Base-by-base conservation (phyloP, 2,329 filamentous ascomycete genomes). In the Pseudogymnoascus sp. region DNA sequence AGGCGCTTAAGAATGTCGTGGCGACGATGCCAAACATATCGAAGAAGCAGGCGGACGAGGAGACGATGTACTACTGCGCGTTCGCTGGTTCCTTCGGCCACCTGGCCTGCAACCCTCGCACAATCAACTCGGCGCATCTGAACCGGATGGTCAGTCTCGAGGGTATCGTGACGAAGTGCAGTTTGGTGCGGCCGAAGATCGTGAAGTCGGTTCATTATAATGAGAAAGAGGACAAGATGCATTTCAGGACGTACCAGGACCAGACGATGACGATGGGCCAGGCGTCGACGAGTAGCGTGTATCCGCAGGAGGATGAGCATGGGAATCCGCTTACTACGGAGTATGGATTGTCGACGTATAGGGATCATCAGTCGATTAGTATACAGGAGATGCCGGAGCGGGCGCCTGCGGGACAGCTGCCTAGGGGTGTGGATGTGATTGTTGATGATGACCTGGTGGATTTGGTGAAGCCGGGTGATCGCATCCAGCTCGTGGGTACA, bases 311-410 rank as follows among this genome's bases (percentile, higher is more conserved):
- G 72, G 93, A 97, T 72, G 92, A 93, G 44, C 87, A 96, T 8
- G 92, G 92, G 66, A 96, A 97, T 72, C 89, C 93, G 2, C 82
- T 99, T 18, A 84, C 91, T 64, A 99, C 94, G 3, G 94, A 99
- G 73, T 99, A 97, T 74, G 94, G 94, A 23, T 93, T 95, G 77
- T 95, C 89, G 74, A 94, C 89, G 60, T 99, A 97, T 77, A 84
- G 93, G 72, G 94, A 99, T 74, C 94, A 99, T 73, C 94, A 99
- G 75, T 96, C 91, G 14, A 91, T 99, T 65, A 97, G 93, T 0
- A 97, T 99, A 68, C 94, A 99, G 77, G 94, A 99, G 79, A 99
- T 99, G 94, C 94, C 94, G 0, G 94, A 99, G 76, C 83, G 93
- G 69, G 94, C 94, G 1, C 94, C 94, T 62, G 93, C 94, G 64